Evolutionary conservation across 2,329 filamentous ascomycete genomes (phyloP), one percentile per base, ranked within the genome.

Genomic region (Claviceps purpurea): DNA sequence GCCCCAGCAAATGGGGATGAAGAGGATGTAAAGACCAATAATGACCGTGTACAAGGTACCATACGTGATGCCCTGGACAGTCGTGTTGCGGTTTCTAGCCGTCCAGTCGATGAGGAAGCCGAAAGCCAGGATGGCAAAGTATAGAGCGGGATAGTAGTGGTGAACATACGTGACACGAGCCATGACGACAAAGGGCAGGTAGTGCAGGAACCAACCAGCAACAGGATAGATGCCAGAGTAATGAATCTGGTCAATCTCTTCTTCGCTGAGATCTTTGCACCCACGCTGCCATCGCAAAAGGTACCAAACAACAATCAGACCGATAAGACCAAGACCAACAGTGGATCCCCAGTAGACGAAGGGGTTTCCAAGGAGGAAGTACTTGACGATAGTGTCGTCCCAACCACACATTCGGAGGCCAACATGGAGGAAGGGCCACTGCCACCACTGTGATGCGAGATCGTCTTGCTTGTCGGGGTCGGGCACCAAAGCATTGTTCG

Each of bases 381-480:
- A 98, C 70, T 98, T 98, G 73, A 95, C 82, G 58, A 89, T 89
- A 61, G 83, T 81, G 64, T 98, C 90, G 61, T 94, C 90, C 94
- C 93, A 98, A 59, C 90, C 87, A 70, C 93, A 98, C 93, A 98
- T 98, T 56, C 94, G 87, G 51, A 98, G 82, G 65, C 93, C 93
- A 53, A 97, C 93, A 62, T 97, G 77, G 42, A 98, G 81, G 57
- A 98, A 81, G 20, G 93, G 93, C 93, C 93, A 98, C 71, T 98
- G 90, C 93, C 93, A 98, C 76, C 90, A 96, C 59, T 89, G 77
- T 14, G 93, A 98, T 37, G 93, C 93, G 47, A 98, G 81, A 64
- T 98, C 93, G 63, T 98, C 93, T 69, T 98, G 93, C 79, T 98
- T 98, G 68, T 98, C 93, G 4, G 93, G 91, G 64, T 98, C 93